phyloP scores from a whole-genome alignment of 2,329 filamentous ascomycete species.

The Pseudogymnoascus destructans region DNA sequence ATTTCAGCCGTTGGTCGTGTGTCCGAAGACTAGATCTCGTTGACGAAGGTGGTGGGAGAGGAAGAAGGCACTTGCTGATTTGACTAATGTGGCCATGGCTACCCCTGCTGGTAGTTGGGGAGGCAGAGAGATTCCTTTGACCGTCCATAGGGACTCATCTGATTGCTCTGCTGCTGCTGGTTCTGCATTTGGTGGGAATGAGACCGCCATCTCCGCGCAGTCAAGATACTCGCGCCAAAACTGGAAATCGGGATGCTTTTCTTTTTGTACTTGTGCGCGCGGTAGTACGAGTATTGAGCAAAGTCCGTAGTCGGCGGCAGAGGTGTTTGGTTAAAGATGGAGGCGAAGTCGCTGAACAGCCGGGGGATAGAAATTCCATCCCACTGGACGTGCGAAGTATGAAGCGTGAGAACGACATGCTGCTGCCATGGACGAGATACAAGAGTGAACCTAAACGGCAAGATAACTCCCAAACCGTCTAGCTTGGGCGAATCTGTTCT shows the following conservation, averaged over 20 bases:
- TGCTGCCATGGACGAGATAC: neutral
- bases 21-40: constrained; percentile 30
- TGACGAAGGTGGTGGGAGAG: constrained; percentile 27
- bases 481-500: neutral
- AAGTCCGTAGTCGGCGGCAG: neutral
- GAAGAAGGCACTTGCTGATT: constrained; percentile 29
- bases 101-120: neutral
- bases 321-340: neutral
- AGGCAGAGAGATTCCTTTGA: neutral
- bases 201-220: neutral
- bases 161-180: neutral
- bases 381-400: constrained; percentile 5
- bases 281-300: neutral
- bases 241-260: neutral
- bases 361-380: neutral
- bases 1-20: constrained; percentile 30
- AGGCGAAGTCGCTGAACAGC: neutral
- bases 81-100: constrained; percentile 13
- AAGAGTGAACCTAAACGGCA: neutral
- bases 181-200: neutral
- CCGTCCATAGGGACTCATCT: neutral
- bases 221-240: neutral
- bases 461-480: neutral
- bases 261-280: neutral
- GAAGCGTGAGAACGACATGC: constrained; percentile 1